Conservation (phyloP, 2,329 filamentous ascomycete genomes). For the Apiospora arundinis region DNA sequence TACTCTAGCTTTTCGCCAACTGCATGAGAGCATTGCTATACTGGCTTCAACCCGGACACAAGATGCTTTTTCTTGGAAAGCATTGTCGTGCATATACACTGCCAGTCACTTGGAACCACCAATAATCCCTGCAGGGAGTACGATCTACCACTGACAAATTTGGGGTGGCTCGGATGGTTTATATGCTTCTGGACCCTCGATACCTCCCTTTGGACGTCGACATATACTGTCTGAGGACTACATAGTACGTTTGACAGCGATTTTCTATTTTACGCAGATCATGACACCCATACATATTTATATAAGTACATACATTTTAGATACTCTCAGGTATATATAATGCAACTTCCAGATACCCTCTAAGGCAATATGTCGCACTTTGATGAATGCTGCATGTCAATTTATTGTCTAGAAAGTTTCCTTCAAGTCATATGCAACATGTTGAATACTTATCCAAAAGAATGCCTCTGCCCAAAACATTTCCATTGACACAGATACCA, state of each 20-base stretch:
- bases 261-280: not conserved
- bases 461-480: too few relatives aligned
- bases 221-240: not conserved
- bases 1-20: not conserved
- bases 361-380: not conserved
- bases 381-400: not conserved
- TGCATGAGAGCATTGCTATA: not conserved
- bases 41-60: not conserved
- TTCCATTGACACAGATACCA: too few relatives aligned
- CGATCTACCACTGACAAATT: not conserved
- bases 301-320: conserved; percentile 6
- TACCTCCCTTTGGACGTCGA: not conserved
- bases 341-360: not conserved
- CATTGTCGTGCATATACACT: not conserved
- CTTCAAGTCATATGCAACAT: too few relatives aligned
- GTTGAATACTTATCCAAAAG: too few relatives aligned
- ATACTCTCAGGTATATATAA: conserved; percentile 12
- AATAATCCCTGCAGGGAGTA: not conserved
- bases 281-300: conserved; percentile 4
- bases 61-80: not conserved
- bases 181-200: not conserved
- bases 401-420: too few relatives aligned
- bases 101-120: not conserved
- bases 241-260: not conserved
- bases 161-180: not conserved